Base-by-base conservation (phyloP, 192 early-diverging fungal genomes). In the Cetraspora pellucida region DNA sequence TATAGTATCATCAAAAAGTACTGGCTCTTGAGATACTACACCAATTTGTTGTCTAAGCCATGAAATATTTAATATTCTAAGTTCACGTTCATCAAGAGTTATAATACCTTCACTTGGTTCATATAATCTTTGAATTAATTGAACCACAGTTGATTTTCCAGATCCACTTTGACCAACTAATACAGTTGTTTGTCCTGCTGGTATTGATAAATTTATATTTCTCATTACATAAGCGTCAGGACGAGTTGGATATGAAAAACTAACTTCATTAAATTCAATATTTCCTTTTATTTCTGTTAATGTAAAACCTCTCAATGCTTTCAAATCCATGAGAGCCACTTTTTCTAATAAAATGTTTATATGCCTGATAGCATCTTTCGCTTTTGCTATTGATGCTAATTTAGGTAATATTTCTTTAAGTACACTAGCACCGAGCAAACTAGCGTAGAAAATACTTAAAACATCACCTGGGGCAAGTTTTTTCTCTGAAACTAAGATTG, bases 1-100 rank as follows among this genome's bases (percentile, higher is more conserved):
- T 73, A 99, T 92, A 28, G 85, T 86, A 10, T 84, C 86, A 77
- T 83, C 92, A 82, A 98, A 98, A 49, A 98, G 88, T 44, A 97
- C 91, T 2, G 96, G 97, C 76, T 96, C 97, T 85, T 96, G 96
- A 73, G 88, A 87, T 73, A 97, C 96, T 47, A 98, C 88, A 61
- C 95, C 97, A 47, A 98, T 92, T 64, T 95, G 91, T 74, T 88
- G 86, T 25, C 98, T 91, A 65, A 97, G 85, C 89, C 93, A 96
- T 43, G 87, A 78, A 37, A 96, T 88, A 69, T 98, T 95, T 78
- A 91, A 87, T 63, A 91, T 89, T 69, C 87, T 89, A 68, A 96
- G 82, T 73, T 95, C 87, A 27, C 85, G 79, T 44, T 91, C 94
- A 85, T 97, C 97, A 45, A 98, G 66, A 21, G 79, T 74, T 23